These are phyloP conservation scores for Starmerella tilneyi DNA, from an alignment of 805 yeast species.

Conservation along the genomic window DNA sequence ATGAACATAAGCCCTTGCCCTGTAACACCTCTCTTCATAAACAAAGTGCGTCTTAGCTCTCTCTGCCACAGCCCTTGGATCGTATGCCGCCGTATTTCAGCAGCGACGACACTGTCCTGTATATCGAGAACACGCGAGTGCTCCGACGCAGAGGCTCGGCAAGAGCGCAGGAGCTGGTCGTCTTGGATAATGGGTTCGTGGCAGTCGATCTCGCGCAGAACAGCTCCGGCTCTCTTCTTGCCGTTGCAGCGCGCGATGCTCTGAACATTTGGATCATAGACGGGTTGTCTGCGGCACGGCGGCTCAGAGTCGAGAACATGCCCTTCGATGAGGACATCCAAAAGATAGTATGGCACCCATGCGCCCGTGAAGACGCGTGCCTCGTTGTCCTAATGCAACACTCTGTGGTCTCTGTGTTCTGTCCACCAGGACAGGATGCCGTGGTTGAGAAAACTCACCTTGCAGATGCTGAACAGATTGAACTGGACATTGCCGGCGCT, in stretches of 20 bases:
- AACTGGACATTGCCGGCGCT: slow-evolving; percentile 33
- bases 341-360: slow-evolving; percentile 39
- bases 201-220: slow-evolving; percentile 26
- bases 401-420: slow-evolving; percentile 15
- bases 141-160: neutral
- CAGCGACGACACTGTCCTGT: neutral
- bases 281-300: neutral
- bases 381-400: slow-evolving; percentile 37
- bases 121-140: neutral
- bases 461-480: neutral
- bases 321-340: slow-evolving; percentile 25
- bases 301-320: neutral
- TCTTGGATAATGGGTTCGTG: neutral
- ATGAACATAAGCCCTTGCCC: slow-evolving; percentile 1
- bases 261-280: slow-evolving; percentile 27
- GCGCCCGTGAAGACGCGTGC: slow-evolving; percentile 37
- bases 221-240: slow-evolving; percentile 36
- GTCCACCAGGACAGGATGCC: slow-evolving; percentile 30
- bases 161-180: neutral
- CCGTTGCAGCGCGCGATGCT: slow-evolving; percentile 32
- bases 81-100: slow-evolving; percentile 1
- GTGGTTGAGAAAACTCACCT: slow-evolving; percentile 27
- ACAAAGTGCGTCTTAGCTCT: neutral
- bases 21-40: slow-evolving; percentile 3
- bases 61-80: too few relatives aligned